Evolutionary conservation across 805 yeast species (phyloP), one percentile per base, ranked within the genome.

Genomic region (Kazachstania psychrophila): DNA sequence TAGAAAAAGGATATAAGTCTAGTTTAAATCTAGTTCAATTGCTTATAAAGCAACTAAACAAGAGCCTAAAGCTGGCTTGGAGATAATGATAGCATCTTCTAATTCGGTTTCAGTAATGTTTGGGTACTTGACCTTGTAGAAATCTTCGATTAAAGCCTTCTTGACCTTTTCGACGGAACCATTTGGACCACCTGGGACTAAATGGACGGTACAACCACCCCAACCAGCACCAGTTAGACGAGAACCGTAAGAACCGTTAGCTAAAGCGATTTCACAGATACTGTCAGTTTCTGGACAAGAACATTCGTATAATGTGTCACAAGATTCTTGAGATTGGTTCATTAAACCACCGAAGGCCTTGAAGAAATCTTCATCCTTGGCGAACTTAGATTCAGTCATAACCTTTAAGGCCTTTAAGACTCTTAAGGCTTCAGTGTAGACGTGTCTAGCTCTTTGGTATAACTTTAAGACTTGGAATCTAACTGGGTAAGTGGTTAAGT

Each of bases 161-260:
- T 65, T 65, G 4, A 61, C 59, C 3, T 70, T 60, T 23, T 43
- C 49, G 10, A 52, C 51, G 19, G 47, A 44, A 4, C 40, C 39
- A 6, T 39, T 40, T 20, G 49, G 33, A 28, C 39, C 43, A 15
- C 40, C 40, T 2, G 50, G 48, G 9, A 79, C 72, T 38, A 79
- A 57, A 51, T 78, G 83, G n/a, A 79, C 80, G 0, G 80, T 66
- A 22, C 78, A 73, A 5, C 87, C 87, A 23, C 87, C 87, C 69
- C 77, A 79, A 4, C 88, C 88, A 14, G 88, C 87, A 19, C 87
- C 88, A 8, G 87, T 79, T n/a, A 77, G 68, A 37, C 88, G 65
- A 1, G 83, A 73, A 13, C 87, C 87, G 40, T 58, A 65, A 1
- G 83, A 64, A 3, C 86, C 87, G 41, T 70, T 65, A 2, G 44